phyloP scores from a whole-genome alignment of 1,284 basidiomycete genomes.

The Irpex rosettiformis region DNA sequence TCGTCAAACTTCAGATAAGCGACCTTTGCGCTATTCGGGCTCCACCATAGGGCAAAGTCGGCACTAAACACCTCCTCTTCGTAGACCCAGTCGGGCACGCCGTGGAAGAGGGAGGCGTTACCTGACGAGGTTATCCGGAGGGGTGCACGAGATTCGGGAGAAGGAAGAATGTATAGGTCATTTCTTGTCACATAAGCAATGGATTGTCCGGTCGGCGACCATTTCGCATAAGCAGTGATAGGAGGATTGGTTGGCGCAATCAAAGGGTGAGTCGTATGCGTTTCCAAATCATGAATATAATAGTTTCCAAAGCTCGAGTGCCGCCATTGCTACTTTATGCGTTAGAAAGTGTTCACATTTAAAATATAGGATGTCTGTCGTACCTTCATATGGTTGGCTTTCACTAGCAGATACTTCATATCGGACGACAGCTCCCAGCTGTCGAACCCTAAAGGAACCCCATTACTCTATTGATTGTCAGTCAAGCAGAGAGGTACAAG shows the following conservation, averaged over 20 bases:
- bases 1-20: conserved; percentile 91
- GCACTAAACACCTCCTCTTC: conserved; percentile 87
- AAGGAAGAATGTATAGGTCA: conserved; percentile 79
- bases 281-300: conserved; percentile 71
- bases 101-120: conserved; percentile 85
- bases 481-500: not conserved
- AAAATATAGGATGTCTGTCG: conserved; percentile 2
- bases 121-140: conserved; percentile 84
- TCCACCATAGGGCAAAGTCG: conserved; percentile 88
- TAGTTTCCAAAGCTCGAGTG: conserved; percentile 87
- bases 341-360: conserved; percentile 5
- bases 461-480: conserved; percentile 47
- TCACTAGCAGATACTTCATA: conserved; percentile 82
- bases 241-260: conserved; percentile 65
- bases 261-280: conserved; percentile 65
- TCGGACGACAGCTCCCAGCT: conserved; percentile 84
- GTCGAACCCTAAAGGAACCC: conserved; percentile 47
- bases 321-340: conserved; percentile 76
- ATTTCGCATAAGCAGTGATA: conserved; percentile 73
- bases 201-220: conserved; percentile 80
- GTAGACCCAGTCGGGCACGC: conserved; percentile 96
- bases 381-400: conserved; percentile 72
- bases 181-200: conserved; percentile 83
- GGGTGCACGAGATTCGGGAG: conserved; percentile 44
- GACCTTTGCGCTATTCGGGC: conserved; percentile 76